Evolutionary conservation across 2,329 filamentous ascomycete species (phyloP), one percentile per base, ranked within the genome.

Genomic region (Aspergillus brasiliensis): DNA sequence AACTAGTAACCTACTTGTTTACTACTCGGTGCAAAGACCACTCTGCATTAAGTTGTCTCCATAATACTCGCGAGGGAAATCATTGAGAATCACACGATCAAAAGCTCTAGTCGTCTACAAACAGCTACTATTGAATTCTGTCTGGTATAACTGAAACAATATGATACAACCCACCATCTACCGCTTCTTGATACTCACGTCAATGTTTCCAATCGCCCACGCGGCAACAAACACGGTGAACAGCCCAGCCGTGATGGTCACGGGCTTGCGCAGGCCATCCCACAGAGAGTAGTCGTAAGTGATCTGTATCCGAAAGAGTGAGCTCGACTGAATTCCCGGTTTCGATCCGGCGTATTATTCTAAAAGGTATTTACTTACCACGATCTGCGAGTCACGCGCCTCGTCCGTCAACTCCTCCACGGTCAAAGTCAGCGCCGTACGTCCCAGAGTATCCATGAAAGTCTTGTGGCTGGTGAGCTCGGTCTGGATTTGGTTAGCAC

Each of bases 341-440:
- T 11, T 28, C 3, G n/a, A 28, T 42, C 17, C 53, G 37, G 34
- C 11, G 31, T 34, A 34, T 34, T n/a, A n/a, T n/a, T n/a, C n/a
- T n/a, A n/a, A 58, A 48, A 34, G 19, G 23, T 52, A 19, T 25
- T 25, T 8, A 27, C 77, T 67, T 74, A 83, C 90, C 68, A 97
- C 81, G 21, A 98, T 77, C 65, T 95, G 88, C 31, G 91, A 88
- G 71, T 93, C 92, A 56, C 93, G 86, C 71, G 93, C 86, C 67
- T 98, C 95, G 69, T 99, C 95, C 1, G 96, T 91, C 55, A 98
- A 81, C 75, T 97, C 98, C 68, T 88, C 84, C 7, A 92, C 91
- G 62, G 89, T 90, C 70, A 99, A 83, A 53, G 85, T 88, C 62
- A 99, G 83, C 0, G 88, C 85, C 0, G 94, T 96, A 64, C 95